These are phyloP conservation scores for Candida ortonii DNA, from an alignment of 805 yeast genomes.

Conservation along the genomic window DNA sequence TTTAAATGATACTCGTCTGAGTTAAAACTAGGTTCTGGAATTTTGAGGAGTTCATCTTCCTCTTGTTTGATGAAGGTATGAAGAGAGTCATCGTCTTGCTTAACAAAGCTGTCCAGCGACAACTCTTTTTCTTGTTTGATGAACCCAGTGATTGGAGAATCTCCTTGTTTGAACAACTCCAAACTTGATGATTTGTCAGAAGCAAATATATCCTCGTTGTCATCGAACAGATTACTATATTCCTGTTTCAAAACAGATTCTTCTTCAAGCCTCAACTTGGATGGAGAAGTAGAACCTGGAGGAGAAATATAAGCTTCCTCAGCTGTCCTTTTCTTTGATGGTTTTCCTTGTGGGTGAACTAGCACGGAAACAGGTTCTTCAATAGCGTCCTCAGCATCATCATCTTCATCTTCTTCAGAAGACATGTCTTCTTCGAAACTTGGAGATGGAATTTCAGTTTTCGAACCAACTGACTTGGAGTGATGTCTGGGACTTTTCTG, in stretches of 20 bases:
- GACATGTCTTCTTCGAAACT: constrained; percentile 23
- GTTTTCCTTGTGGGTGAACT: constrained; percentile 5
- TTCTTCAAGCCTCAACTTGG: constrained; percentile 28
- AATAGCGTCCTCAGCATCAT: constrained; percentile 13
- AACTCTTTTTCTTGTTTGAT: constrained; percentile 20
- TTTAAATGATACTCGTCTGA: constrained; percentile 16
- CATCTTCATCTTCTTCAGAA: constrained; percentile 23
- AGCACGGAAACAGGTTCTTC: background rate
- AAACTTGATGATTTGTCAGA: constrained; percentile 22
- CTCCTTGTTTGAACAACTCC: constrained; percentile 28
- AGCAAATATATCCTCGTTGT: constrained; percentile 22
- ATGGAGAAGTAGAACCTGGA: constrained; percentile 32
- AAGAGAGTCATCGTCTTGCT: too few species aligned
- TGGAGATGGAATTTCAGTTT: constrained; percentile 23
- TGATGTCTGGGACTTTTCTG: constrained; percentile 15
- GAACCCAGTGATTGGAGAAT: constrained; percentile 13
- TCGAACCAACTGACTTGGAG: constrained; percentile 5
- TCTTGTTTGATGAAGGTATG: constrained; percentile 11
- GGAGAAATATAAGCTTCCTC: constrained; percentile 28
- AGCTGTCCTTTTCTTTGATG: constrained; percentile 16
- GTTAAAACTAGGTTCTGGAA: constrained; percentile 14
- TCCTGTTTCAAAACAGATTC: constrained; percentile 25
- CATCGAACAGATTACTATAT: constrained; percentile 28
- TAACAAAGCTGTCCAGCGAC: too few species aligned
- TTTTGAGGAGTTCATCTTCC: constrained; percentile 15